phyloP scores from a whole-genome alignment of 148 eudicot genomes.

The Rhododendron mucronatum region DNA sequence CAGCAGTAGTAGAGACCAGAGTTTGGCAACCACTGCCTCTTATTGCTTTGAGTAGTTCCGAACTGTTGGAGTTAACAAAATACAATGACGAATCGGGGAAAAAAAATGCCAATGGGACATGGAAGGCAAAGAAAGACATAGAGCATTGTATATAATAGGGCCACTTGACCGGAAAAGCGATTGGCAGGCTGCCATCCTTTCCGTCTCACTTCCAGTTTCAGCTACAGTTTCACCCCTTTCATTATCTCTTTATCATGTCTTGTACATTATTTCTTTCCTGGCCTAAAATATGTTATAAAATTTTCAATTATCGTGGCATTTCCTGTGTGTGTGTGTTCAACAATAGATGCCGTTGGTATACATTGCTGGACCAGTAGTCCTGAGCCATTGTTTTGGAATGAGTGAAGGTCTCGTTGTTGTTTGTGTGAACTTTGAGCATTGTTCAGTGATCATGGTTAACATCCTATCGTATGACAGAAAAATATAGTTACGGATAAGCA shows the following conservation, averaged over 20 bases:
- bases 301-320: too few relatives aligned
- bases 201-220: constrained; percentile 10
- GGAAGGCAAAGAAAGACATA: background rate
- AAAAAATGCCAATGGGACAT: background rate
- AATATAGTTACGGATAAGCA: background rate
- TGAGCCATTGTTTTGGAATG: background rate
- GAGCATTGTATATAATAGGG: background rate
- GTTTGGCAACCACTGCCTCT: constrained; percentile 40
- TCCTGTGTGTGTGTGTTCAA: background rate
- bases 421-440: background rate
- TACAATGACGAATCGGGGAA: background rate
- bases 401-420: background rate
- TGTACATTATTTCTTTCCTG: background rate
- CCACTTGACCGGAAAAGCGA: constrained; percentile 24
- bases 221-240: background rate
- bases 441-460: background rate
- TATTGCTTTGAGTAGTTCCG: constrained; percentile 44
- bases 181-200: constrained; percentile 36
- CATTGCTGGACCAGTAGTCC: background rate
- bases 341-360: background rate
- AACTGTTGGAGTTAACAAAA: background rate
- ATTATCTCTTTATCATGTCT: background rate
- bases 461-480: background rate
- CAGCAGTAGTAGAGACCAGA: constrained; percentile 26
- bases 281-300: too few relatives aligned